Base-by-base conservation (phyloP, 441 rosid species). In the Sinapis alba region DNA sequence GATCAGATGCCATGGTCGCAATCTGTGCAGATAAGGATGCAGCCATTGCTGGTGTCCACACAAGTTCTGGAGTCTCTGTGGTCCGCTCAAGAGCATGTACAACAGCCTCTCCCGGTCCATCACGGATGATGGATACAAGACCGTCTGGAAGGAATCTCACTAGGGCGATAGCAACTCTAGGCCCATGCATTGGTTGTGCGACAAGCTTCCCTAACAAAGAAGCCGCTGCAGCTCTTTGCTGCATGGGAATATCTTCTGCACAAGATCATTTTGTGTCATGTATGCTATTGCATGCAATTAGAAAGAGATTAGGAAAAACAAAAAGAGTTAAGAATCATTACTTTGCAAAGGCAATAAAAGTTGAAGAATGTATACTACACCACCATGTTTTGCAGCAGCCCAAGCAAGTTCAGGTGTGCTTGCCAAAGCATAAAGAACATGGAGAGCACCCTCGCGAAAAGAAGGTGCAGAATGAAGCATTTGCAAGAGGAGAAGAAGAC, bases 381-480 rank as follows among this genome's bases (percentile, higher is more conserved):
- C 99, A 34, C 99, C 99, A 86, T 94, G 97, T 87, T 92, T 96
- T 77, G 99, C 99, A 82, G 97, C 98, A 53, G 98, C 93, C 99
- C 98, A 96, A 69, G 98, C 98, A 83, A 96, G 98, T 84, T 96
- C 99, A 53, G 93, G 90, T 12, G 99, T 94, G 89, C 97, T 89
- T 72, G 99, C 99, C 87, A 96, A 83, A 79, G 99, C 99, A 87
- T 92, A 96, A 69, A 96, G 99, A 81, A 96, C 98, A 85, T 96
- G 98, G 71, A 94, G 98, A 72, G 74, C 98, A 65, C 99, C 99
- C 82, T 96, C 98, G 12, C 98, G 98, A 63, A 97, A 96, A 72
- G 85, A 83, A 69, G 98, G 93, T 70, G 95, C 80, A 80, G 88
- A 87, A 66, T 96, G 98, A 76, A 94, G 99, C 98, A 96, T 94